Conservation (phyloP, 306 rosid species). For the Malus sylvestris region DNA sequence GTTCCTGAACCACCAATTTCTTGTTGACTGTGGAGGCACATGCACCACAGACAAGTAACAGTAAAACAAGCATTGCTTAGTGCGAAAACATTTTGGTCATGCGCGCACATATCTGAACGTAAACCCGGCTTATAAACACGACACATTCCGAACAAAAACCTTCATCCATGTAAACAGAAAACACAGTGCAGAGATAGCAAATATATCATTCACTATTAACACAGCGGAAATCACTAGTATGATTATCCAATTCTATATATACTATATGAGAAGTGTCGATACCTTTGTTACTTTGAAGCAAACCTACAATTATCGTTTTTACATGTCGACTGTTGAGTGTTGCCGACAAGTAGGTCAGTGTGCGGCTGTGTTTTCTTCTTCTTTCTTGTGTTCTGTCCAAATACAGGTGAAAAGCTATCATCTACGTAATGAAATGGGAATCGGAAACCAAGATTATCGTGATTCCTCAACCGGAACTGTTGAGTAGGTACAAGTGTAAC, state of each 20-base stretch:
- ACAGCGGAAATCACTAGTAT: neutral
- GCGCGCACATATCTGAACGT: too few relatives aligned
- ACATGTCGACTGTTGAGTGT: too few relatives aligned
- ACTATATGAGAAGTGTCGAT: neutral
- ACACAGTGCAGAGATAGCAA: neutral
- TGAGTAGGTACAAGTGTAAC: neutral
- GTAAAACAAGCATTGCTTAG: too few relatives aligned
- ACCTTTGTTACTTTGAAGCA: neutral
- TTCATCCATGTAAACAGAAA: neutral
- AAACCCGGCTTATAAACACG: too few relatives aligned
- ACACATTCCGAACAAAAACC: too few relatives aligned
- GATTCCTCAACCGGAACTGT: constrained; percentile 5
- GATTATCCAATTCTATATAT: neutral
- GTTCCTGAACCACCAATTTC: too few relatives aligned
- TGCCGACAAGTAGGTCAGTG: neutral
- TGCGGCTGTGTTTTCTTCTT: neutral
- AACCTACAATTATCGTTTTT: neutral
- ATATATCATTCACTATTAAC: neutral
- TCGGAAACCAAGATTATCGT: neutral
- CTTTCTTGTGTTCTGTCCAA: neutral
- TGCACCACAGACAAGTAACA: too few relatives aligned
- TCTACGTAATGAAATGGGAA: neutral
- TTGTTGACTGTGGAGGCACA: too few relatives aligned
- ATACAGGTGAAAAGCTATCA: neutral
- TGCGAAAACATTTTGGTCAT: too few relatives aligned